Base-by-base conservation (phyloP, 495 filamentous ascomycete species). In the Aspergillus bridgeri region DNA sequence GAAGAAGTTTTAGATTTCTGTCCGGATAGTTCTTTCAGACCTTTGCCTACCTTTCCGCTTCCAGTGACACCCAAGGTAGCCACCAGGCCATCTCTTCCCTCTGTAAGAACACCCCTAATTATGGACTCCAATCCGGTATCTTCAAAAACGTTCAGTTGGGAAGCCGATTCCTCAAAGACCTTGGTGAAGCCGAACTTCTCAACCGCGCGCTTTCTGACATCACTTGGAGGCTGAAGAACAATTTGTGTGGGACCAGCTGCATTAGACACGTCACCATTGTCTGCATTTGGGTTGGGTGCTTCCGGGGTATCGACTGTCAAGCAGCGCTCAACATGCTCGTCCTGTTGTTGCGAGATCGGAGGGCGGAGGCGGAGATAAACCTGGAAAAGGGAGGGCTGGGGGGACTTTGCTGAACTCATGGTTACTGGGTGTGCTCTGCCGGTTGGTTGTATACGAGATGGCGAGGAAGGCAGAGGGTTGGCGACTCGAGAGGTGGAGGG, bases 11-110 rank as follows among this genome's bases (percentile, higher is more conserved):
- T 48, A 60, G 65, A 47, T 69, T 21, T 56, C 48, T 9, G 50
- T 18, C 20, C 48, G n/a, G n/a, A 42, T 51, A 45, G 54, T 29
- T 20, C 8, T 33, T 42, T 38, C 21, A 38, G 22, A 19, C 33
- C n/a, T 5, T 19, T 6, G 47, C 80, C 33, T 62, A 96, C 93
- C 85, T 98, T 98, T 65, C 94, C 94, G 59, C 90, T 95, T 18
- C 94, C 95, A 6, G 94, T 97, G 27, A 98, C 94, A 6, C 94
- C 94, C 51, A 98, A 72, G 42, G 94, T 98, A 24, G 94, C 94
- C 45, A 98, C 69, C 63, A 98, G 68, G 18, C 92, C 92, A 81
- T 98, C 94, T 57, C 90, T 83, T 20, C 90, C 89, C 56, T 91
- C 86, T 20, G 83, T 79, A 33, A 97, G 65, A 6, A 95, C 91